Base-by-base conservation (phyloP, 2,329 filamentous ascomycete species). In the Seiridium unicorne region DNA sequence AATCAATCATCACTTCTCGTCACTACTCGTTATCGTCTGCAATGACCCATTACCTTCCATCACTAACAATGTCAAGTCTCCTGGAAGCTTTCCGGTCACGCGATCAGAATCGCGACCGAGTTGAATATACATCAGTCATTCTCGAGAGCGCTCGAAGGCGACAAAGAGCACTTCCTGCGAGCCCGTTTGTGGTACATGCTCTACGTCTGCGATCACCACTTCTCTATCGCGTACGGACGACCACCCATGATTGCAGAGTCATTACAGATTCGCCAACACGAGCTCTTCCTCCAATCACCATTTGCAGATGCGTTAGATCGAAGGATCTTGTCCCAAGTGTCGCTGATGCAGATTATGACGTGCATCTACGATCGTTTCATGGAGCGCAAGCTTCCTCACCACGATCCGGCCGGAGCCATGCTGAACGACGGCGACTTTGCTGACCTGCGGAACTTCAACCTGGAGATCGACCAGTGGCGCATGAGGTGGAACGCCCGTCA, bases 191-290 rank as follows among this genome's bases (percentile, higher is more conserved):
- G 84, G 84, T 89, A 88, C 68, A 68, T 87, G 44, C 71, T 87
- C 0, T 89, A 88, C 65, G 84, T 88, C 1, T 88, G 86, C 66
- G 86, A 89, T 65, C 86, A 88, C 62, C 86, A 89, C 69, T 84
- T 88, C 40, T 86, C 83, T 56, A 88, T 89, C 57, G 81, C 86
- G 0, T 88, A 89, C 57, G 64, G 64, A 0, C 54, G 64, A 5
- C 63, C 64, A 4, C 64, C 64, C 0, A 69, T 70, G 61, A 3
- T 40, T 61, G 26, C 64, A 58, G 26, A 35, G 57, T 36, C 56
- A 60, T 47, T 63, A 44, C 44, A 55, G 59, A 40, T 54, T 48
- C 42, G 48, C 35, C 47, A 34, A 47, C 51, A 11, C 18, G 56
- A 59, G 44, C 57, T 10, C 58, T 66, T 51, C 44, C 4, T 59